Conservation (phyloP, 768 basidiomycete species). For the Mycena vulgaris region DNA sequence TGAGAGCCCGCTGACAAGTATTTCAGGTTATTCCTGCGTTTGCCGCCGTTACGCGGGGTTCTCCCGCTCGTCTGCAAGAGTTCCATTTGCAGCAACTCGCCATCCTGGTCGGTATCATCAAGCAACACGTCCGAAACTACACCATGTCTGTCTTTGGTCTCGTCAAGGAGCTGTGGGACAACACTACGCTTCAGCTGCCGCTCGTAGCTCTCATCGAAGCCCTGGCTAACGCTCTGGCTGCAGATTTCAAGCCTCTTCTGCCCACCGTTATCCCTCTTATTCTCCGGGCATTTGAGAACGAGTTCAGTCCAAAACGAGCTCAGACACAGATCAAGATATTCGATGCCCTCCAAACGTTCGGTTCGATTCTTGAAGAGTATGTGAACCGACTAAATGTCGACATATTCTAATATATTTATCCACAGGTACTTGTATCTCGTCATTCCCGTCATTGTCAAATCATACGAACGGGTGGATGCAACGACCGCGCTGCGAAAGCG, state of each 20-base stretch:
- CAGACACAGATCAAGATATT: conserved; percentile 91
- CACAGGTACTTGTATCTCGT: no score
- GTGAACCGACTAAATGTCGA: no score
- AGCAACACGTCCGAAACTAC: conserved; percentile 96
- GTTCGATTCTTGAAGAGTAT: conserved; percentile 97
- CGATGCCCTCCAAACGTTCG: conserved; percentile 95
- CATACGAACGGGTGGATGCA: conserved; percentile 88
- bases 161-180: conserved; percentile 94
- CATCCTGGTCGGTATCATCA: conserved; percentile 95
- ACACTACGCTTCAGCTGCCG: conserved; percentile 85
- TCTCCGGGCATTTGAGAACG: conserved; percentile 93
- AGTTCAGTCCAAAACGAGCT: conserved; percentile 83
- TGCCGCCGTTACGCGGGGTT: conserved; percentile 86
- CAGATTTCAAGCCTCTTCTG: conserved; percentile 97
- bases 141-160: conserved; percentile 88
- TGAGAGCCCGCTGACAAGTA: conserved; percentile 32
- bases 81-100: conserved; percentile 97
- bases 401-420: no score
- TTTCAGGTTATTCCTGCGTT: conserved; percentile 94
- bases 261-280: conserved; percentile 91
- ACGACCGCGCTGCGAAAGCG: conserved; percentile 84
- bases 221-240: conserved; percentile 92
- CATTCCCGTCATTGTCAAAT: conserved; percentile 93
- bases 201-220: conserved; percentile 95
- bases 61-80: conserved; percentile 88